These are phyloP conservation scores for Corinectria fuckeliana DNA, from an alignment of 2,329 filamentous ascomycete genomes.

Conservation along the genomic window DNA sequence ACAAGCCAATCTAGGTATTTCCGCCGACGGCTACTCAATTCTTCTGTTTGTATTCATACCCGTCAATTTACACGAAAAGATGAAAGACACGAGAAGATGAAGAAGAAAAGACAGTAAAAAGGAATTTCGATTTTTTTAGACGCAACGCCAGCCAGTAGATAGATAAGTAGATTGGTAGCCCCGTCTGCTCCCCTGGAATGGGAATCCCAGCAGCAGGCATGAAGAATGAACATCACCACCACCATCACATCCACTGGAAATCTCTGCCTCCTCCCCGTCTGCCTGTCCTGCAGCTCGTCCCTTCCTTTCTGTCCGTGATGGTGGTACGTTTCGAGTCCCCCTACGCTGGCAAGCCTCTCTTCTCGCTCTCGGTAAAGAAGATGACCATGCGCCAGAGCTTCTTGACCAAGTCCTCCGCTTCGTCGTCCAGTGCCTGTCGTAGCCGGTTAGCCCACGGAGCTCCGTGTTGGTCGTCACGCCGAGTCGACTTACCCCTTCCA, in stretches of 20 bases:
- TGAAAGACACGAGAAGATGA: too few relatives aligned
- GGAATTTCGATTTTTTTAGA: conserved; percentile 11
- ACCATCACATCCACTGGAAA: too few relatives aligned
- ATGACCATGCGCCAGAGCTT: conserved; percentile 99
- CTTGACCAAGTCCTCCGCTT: conserved; percentile 91
- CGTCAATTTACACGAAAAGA: background rate
- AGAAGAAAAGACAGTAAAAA: background rate
- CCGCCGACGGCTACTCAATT: background rate
- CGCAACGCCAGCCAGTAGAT: conserved; percentile 6
- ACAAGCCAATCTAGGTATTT: too few relatives aligned
- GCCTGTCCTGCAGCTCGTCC: conserved; percentile 4
- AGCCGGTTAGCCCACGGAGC: conserved; percentile 16
- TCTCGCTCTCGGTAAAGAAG: conserved; percentile 96
- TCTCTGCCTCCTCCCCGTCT: conserved; percentile 7
- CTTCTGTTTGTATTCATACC: background rate
- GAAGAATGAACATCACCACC: conserved; percentile 5
- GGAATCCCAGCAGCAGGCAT: background rate
- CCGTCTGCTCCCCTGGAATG: background rate
- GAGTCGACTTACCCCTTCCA: conserved; percentile 73
- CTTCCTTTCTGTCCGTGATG: conserved; percentile 15
- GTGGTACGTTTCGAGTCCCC: conserved; percentile 24
- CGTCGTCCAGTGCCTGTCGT: conserved; percentile 83
- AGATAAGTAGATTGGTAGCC: too few relatives aligned
- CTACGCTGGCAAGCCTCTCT: conserved; percentile 78
- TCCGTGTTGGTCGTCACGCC: background rate